Percentiles rank a stretch among this genome's conserved stretches.
Conservation (phyloP, 495 filamentous ascomycete genomes). For the Penicillium angulare region DNA sequence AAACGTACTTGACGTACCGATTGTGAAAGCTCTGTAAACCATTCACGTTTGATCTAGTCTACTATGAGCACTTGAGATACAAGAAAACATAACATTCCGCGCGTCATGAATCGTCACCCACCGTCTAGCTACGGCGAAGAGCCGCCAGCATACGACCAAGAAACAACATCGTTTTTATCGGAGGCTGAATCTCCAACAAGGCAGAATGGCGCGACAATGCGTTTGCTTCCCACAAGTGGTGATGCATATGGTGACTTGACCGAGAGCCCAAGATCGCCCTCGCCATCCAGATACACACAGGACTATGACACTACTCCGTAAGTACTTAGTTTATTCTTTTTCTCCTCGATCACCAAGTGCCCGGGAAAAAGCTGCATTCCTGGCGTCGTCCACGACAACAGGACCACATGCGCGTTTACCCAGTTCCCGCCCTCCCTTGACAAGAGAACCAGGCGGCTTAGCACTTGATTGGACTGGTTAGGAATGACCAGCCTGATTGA, state of each 20-base stretch:
- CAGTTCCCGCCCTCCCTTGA: conserved; percentile 14
- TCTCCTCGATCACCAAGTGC: too few relatives aligned
- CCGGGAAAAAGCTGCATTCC: conserved; percentile 27
- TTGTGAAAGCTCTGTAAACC: background rate
- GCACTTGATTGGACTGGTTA: conserved; percentile 5
- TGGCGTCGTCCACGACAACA: conserved; percentile 15
- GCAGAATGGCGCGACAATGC: conserved; percentile 54
- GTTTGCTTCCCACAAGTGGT: conserved; percentile 56
- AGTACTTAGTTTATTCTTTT: too few relatives aligned
- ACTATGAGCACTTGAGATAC: conserved; percentile 30
- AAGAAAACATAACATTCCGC: conserved; percentile 11
- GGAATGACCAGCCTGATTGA: conserved; percentile 3
- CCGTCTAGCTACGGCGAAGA: conserved; percentile 38
- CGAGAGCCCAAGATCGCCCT: conserved; percentile 15
- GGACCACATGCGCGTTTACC: conserved; percentile 2
- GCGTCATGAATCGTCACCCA: conserved; percentile 36
- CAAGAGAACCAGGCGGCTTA: conserved; percentile 1
- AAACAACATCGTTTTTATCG: conserved; percentile 30
- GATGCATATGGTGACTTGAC: conserved; percentile 32
- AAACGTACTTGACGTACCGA: background rate
- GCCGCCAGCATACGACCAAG: conserved; percentile 42
- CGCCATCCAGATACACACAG: conserved; percentile 18
- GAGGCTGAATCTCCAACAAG: conserved; percentile 32
- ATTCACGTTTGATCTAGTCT: background rate
- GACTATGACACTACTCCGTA: conserved; percentile 45